Evolutionary conservation across 768 basidiomycete genomes (phyloP), one percentile per base, ranked within the genome.

Genomic region (Lactifluus pinguis): DNA sequence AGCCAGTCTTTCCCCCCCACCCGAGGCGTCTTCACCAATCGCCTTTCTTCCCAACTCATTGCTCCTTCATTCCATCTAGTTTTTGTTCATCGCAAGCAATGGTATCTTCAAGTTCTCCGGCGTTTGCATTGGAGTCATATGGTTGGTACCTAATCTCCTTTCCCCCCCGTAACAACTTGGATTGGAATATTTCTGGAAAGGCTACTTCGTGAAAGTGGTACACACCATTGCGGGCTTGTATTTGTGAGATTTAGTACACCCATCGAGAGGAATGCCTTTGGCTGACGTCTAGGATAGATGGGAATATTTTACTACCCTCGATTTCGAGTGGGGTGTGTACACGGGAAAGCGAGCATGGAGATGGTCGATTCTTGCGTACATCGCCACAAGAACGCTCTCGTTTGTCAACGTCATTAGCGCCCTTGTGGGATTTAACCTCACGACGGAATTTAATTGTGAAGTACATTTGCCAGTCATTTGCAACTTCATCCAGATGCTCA

Each of bases 241-340:
- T 47, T 51, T 65, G 64, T 62, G 6, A 32, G 63, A 21, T 30
- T 6, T 7, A 11, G 10, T 19, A 25, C 11, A n/a, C 11, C 25
- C 29, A 8, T 32, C 36, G 34, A 32, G 3, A 14, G 10, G 10
- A 15, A 41, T 9, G 8, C 39, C 6, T 11, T 38, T 3, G 10
- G 3, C 41, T 52, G 3, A 44, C 19, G 15, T 6, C 15, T 30
- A 0, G 21, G 15, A 11, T 29, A 64, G 63, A 29, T 65, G 64
- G 64, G 64, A 65, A 36, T 65, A 39, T 30, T 0, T 63, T 10
- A 63, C 36, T 5, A 54, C 64, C 0, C 48, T 65, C 6, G 41
- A 41, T 13, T 65, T 65, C 9, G 61, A 63, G 17, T 58, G 51
- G 62, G 56, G 59, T 42, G 48, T 65, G 14, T 65, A 53, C 61